phyloP scores from a whole-genome alignment of 768 basidiomycete genomes.

The Suillus occidentalis region DNA sequence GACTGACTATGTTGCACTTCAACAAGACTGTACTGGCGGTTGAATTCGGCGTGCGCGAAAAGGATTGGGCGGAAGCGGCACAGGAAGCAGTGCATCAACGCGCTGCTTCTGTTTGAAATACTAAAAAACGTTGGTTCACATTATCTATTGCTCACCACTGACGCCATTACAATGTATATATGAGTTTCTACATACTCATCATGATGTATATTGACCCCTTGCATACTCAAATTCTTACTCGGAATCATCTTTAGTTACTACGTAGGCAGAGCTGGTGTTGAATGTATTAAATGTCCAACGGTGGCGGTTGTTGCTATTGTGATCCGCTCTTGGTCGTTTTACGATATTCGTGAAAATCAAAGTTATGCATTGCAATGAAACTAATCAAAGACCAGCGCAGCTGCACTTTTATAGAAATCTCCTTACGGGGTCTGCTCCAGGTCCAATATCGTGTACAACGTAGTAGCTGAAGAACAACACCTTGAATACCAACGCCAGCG shows the following conservation, averaged over 20 bases:
- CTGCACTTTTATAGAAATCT: constrained; percentile 24
- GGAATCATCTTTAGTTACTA: neutral
- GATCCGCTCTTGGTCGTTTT: neutral
- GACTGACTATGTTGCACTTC: constrained; percentile 61
- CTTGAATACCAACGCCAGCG: constrained; percentile 84
- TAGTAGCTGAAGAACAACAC: constrained; percentile 64
- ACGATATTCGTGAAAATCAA: neutral
- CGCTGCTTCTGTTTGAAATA: neutral
- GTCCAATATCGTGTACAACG: constrained; percentile 40
- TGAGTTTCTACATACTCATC: neutral
- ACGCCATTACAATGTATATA: neutral
- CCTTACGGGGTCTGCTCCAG: constrained; percentile 10
- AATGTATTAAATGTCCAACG: neutral
- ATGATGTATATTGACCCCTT: neutral
- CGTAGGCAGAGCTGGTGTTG: neutral
- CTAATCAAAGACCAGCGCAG: neutral
- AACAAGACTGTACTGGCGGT: constrained; percentile 39
- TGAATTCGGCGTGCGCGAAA: constrained; percentile 19
- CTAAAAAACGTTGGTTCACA: neutral
- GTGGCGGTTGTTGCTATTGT: neutral
- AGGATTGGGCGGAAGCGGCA: constrained; percentile 20
- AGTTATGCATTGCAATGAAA: neutral
- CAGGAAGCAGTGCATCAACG: neutral
- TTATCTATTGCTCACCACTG: neutral
- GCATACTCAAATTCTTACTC: neutral